Conservation (phyloP, 371 early-diverging fungal genomes). For the Saksenaea vasiformis region DNA sequence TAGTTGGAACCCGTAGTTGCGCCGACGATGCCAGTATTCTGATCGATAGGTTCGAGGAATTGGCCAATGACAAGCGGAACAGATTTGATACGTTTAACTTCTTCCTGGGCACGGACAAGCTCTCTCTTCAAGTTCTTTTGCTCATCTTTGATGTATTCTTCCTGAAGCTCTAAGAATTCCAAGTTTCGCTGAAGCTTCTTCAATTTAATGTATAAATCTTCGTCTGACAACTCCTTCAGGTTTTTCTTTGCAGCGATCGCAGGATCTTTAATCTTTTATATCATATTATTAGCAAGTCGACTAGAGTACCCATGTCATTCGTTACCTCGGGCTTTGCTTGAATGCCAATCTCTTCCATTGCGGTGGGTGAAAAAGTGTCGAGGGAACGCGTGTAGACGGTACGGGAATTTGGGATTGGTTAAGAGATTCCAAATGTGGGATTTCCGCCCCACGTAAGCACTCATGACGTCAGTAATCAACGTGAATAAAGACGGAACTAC, state of each 20-base stretch:
- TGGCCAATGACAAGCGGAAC: constrained; percentile 99
- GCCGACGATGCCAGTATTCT: constrained; percentile 97
- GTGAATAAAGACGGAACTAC: too few species aligned
- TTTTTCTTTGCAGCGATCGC: constrained; percentile 22
- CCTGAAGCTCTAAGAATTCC: constrained; percentile 96
- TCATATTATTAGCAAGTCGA: background rate
- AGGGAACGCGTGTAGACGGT: too few species aligned
- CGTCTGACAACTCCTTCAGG: constrained; percentile 64
- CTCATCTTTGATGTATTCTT: constrained; percentile 99
- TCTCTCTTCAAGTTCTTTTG: constrained; percentile 98
- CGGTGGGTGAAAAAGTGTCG: background rate
- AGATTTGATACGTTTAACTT: constrained; percentile 98
- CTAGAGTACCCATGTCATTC: background rate
- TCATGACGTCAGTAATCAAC: too few species aligned
- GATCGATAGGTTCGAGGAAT: constrained; percentile 99
- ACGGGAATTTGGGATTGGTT: too few species aligned
- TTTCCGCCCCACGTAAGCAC: too few species aligned
- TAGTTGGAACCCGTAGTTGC: constrained; percentile 97
- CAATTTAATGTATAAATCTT: constrained; percentile 90
- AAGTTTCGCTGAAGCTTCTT: constrained; percentile 95
- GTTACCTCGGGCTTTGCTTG: constrained; percentile 36
- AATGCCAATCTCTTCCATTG: constrained; percentile 52
- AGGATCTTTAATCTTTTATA: constrained; percentile 27
- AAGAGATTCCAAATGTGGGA: too few species aligned
- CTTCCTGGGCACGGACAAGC: constrained; percentile 94